A percentile compares a stretch with the other conserved stretches of the same genome.
Conservation (phyloP, 202 grass and related monocot genomes). For the Zoysia matrella region DNA sequence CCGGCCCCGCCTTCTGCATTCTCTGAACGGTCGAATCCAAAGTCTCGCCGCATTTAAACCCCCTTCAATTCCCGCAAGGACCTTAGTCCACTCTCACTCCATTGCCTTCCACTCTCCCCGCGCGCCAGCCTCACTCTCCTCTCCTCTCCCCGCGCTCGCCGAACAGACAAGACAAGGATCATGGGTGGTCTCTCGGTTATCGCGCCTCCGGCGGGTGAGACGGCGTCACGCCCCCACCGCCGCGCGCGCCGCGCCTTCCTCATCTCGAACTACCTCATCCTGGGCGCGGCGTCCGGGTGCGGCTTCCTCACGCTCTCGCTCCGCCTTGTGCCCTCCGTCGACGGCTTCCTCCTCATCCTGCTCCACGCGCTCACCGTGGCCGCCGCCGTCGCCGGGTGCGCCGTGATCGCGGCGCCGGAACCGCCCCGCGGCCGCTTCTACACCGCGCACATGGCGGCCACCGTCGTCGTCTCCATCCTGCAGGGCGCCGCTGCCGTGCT, state of each 20-base stretch:
- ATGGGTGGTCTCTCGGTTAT: slow-evolving; percentile 81
- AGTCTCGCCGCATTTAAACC: slow-evolving; percentile 54
- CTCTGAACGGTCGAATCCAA: slow-evolving; percentile 54
- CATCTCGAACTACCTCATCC: slow-evolving; percentile 90
- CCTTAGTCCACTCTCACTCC: slow-evolving; percentile 24
- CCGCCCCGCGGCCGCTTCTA: slow-evolving; percentile 65
- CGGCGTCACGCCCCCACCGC: slow-evolving; percentile 63
- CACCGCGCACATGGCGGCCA: slow-evolving; percentile 76
- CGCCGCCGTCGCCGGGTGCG: slow-evolving; percentile 76
- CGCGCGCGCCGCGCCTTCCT: slow-evolving; percentile 83
- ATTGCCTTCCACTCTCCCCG: neutral
- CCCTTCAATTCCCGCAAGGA: neutral
- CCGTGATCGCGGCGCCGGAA: slow-evolving; percentile 64
- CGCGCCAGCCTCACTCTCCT: neutral
- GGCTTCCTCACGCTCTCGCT: slow-evolving; percentile 96
- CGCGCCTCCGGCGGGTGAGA: slow-evolving; percentile 62
- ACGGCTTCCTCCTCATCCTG: slow-evolving; percentile 95
- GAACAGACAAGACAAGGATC: neutral
- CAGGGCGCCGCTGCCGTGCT: slow-evolving; percentile 88
- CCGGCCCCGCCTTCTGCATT: neutral
- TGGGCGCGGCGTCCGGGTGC: slow-evolving; percentile 85
- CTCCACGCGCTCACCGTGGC: slow-evolving; percentile 84
- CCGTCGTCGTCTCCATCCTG: slow-evolving; percentile 82
- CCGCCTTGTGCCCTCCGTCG: slow-evolving; percentile 82
- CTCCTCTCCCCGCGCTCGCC: neutral